Base-by-base conservation (phyloP, 1,284 basidiomycete genomes). In the Ceratobasidium papillatum region DNA sequence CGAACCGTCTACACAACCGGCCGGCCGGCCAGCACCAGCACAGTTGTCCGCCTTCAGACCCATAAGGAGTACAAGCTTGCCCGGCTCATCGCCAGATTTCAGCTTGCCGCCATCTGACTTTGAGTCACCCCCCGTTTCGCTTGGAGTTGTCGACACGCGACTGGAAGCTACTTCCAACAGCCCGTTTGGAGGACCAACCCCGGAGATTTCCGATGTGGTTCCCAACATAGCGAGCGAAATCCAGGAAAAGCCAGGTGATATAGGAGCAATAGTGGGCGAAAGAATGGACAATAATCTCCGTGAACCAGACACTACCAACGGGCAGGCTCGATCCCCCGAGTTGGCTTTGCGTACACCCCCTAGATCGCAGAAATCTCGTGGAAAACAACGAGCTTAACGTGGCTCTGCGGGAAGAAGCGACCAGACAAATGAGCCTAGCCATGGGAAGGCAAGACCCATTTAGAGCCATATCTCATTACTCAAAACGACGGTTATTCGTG, bases 371-470 rank as follows among this genome's bases (percentile, higher is more conserved):
- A 72, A 61, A 34, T 38, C 56, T n/a, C 68, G 68, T 61, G 68
- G 68, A 72, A 72, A 72, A 30, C 68, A 72, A 51, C 68, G 68
- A 22, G 68, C 52, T 30, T 72, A 22, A 36, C 36, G 68, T 72
- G 68, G 68, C 68, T 72, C 68, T 72, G 68, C 68, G 68, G 19
- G 43, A 47, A 72, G 38, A 54, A 36, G 34, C 36, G 65, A 68
- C 34, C 49, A 38, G 30, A 38, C 56, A 58, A 58, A 64, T 34
- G 43, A 47, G 43, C 30, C 56, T 72, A 72, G 56, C 56, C 68
- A 38, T 72, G 43, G 56, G 34, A 49, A 47, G 56, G 68, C 54
- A 72, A 61, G 56, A 22, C 27, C 41, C 17, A 34, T 27, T 22
- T 43, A 64, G 17, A 43, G 49, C 49, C 49, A 27, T 43, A 64